These are phyloP conservation scores for Goffeauzyma gilvescens DNA, from an alignment of 768 basidiomycete genomes.

Conservation along the genomic window DNA sequence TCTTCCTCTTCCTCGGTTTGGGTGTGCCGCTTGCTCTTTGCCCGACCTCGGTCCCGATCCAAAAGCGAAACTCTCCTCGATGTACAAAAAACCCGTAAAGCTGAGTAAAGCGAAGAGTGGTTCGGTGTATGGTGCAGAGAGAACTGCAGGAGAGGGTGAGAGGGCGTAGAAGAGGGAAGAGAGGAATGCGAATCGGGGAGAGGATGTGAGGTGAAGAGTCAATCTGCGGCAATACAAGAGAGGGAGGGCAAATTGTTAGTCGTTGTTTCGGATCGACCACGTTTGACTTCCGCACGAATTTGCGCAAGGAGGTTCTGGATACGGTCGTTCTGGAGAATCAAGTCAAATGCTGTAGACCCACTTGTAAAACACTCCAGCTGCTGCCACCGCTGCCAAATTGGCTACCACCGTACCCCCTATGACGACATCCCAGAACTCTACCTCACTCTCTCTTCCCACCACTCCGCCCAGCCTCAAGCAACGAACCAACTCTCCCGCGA, in stretches of 20 bases:
- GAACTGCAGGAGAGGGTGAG: slow-evolving; percentile 57
- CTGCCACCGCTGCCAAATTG: slow-evolving; percentile 13
- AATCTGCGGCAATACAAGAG: slow-evolving; percentile 32
- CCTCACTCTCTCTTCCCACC: too few species aligned
- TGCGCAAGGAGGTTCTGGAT: too few species aligned
- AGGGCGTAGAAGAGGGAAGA: slow-evolving; percentile 52
- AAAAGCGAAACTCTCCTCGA: too few species aligned
- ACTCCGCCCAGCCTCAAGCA: too few species aligned
- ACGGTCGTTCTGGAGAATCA: too few species aligned
- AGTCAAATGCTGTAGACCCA: slow-evolving; percentile 31
- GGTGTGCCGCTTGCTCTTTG: too few species aligned
- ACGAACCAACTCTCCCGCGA: slow-evolving; percentile 12
- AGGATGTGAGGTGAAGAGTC: slow-evolving; percentile 42
- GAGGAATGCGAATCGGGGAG: slow-evolving; percentile 44
- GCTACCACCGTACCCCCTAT: slow-evolving; percentile 16
- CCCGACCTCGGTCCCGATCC: too few species aligned
- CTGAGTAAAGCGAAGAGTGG: slow-evolving; percentile 69
- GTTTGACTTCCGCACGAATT: too few species aligned
- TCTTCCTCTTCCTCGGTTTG: too few species aligned
- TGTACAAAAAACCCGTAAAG: slow-evolving; percentile 43
- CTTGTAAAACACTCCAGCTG: slow-evolving; percentile 26
- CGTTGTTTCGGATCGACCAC: too few species aligned
- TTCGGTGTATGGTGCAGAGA: slow-evolving; percentile 59
- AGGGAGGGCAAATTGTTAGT: slow-evolving; percentile 40
- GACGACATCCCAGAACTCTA: slow-evolving; percentile 12